A percentile compares a stretch with the other conserved stretches of the same genome.
Evolutionary conservation across 495 filamentous ascomycete species (phyloP).

Genomic region (Sabuloglossum arenarium): DNA sequence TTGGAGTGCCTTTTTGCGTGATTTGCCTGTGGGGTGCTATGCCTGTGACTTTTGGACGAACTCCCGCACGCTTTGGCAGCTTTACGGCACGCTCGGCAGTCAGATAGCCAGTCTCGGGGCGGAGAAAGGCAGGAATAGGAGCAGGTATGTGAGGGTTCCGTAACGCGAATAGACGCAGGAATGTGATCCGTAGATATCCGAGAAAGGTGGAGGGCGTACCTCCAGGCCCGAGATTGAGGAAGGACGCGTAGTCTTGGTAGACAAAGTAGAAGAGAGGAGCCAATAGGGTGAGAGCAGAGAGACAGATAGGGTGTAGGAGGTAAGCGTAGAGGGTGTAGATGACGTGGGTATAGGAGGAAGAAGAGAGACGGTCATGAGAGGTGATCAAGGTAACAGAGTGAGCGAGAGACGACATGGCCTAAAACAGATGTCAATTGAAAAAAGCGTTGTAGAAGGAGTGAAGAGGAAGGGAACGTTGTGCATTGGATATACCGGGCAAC

Average conservation of each 20-base stretch:
- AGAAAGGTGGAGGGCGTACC: conserved; percentile 53
- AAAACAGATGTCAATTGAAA: background rate
- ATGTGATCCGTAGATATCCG: conserved; percentile 53
- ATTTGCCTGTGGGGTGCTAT: conserved; percentile 66
- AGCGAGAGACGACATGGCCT: conserved; percentile 2
- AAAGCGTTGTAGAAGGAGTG: background rate
- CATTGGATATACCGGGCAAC: background rate
- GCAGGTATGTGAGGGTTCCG: conserved; percentile 29
- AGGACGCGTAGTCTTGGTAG: conserved; percentile 56
- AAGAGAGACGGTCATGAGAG: background rate
- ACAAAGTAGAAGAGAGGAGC: conserved; percentile 27
- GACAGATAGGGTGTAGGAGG: conserved; percentile 13
- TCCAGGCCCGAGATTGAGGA: conserved; percentile 58
- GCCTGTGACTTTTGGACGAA: conserved; percentile 43
- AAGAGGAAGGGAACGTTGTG: background rate
- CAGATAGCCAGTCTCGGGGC: conserved; percentile 27
- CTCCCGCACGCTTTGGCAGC: conserved; percentile 37
- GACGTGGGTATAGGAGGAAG: conserved; percentile 9
- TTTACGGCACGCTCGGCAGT: conserved; percentile 7
- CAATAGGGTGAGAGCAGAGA: background rate
- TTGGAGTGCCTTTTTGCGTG: conserved; percentile 27
- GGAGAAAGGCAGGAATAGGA: conserved; percentile 16
- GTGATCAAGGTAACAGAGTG: conserved; percentile 5
- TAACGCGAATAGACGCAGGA: conserved; percentile 30
- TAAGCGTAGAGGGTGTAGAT: conserved; percentile 25